Evolutionary conservation across 163 green algal species (phyloP), one percentile per base, ranked within the genome.

Genomic region (Scenedesmus sp.): DNA sequence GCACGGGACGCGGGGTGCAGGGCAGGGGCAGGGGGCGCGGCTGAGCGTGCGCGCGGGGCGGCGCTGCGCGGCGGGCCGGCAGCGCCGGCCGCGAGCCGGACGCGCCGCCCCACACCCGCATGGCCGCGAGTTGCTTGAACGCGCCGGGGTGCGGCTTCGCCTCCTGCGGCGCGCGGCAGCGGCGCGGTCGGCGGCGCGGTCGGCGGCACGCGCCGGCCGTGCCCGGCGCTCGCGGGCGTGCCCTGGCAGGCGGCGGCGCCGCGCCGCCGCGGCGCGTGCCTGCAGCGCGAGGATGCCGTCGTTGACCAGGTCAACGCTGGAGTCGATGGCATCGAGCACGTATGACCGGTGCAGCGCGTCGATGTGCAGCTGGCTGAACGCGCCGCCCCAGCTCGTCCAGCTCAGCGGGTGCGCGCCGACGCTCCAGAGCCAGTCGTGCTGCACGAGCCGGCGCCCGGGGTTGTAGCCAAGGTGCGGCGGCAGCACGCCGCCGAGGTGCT

Each of bases 351-450:
- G 78, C 31, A 81, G 54, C 2, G 78, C 63, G 47, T 78, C 78
- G 13, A 78, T 71, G 31, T 81, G 65, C 11, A 83, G 56, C 57
- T 83, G 75, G 54, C 56, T 54, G 75, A 64, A 71, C 24, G 42
- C 11, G 18, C 58, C 47, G 31, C 71, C 58, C 58, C 71, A 80
- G 2, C 58, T 72, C 4, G 88, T 92, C 63, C 85, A 83, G 4
- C 82, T 88, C 48, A 89, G 75, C 11, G 86, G 83, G 74, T 92
- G 84, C 0, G 63, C 57, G 18, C 88, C 88, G n/a, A 90, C 83
- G 24, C 48, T 80, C 88, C 88, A 92, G 54, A 90, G 79, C 88
- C 88, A 92, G 75, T 92, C 88, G 51, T 90, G 84, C 15, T 60
- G 74, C 47, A 90, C 76, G 6, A 62, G 22, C 34, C 83, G 60